Conservation (phyloP, 805 yeast genomes). For the Barnettozyma sucrosica region DNA sequence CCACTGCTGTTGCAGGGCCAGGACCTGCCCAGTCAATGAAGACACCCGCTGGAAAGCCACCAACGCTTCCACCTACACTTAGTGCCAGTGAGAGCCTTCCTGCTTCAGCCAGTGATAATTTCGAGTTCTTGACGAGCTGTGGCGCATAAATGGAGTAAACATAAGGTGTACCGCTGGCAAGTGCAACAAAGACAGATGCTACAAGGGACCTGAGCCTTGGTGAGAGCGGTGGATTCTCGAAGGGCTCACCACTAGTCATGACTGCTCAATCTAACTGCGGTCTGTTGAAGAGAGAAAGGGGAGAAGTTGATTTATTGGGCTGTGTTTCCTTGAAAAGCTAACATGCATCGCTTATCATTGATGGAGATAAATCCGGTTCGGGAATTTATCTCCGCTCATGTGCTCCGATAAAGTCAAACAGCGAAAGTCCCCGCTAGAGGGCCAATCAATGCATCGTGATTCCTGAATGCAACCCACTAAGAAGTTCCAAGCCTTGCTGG, state of each 20-base stretch:
- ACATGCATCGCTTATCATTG: too few species aligned
- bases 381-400: too few species aligned
- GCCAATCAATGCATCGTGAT: too few species aligned
- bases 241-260: not conserved
- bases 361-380: not conserved
- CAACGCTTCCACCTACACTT: conserved; percentile 58
- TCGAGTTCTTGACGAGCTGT: conserved; percentile 52
- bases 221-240: conserved; percentile 8
- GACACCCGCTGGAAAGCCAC: conserved; percentile 69
- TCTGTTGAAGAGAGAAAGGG: too few species aligned
- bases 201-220: conserved; percentile 17
- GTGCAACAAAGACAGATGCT: conserved; percentile 38
- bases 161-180: conserved; percentile 74
- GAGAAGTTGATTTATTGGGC: too few species aligned
- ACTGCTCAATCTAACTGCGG: not conserved
- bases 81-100: conserved; percentile 60
- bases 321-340: too few species aligned
- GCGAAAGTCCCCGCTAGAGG: too few species aligned
- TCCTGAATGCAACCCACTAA: too few species aligned
- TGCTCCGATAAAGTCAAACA: too few species aligned
- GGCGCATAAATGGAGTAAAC: conserved; percentile 74
- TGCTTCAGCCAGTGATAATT: conserved; percentile 53
- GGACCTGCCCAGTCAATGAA: conserved; percentile 61
- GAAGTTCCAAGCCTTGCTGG: too few species aligned
- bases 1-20: conserved; percentile 43